Base-by-base conservation (phyloP, 106 monocot species). In the Dendrobium chrysotoxum region DNA sequence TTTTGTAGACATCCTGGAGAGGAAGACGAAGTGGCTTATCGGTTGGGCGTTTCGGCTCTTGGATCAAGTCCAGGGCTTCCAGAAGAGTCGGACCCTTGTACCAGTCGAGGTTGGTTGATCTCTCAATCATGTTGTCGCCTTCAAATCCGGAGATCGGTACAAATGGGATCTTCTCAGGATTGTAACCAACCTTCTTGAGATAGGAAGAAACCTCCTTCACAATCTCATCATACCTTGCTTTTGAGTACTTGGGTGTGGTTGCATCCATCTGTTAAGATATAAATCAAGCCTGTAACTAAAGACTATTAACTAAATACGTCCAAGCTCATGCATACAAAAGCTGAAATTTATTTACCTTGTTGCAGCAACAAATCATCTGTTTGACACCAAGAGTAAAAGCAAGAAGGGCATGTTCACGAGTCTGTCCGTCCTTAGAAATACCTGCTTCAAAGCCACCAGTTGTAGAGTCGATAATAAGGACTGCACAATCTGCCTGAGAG, bases 331-430 rank as follows among this genome's bases (percentile, higher is more conserved):
- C 7, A 1, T 10, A 8, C 8, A 67, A 26, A 67, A 67, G 67
- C 7, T 28, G 10, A 28, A 67, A 25, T 45, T 39, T 38, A 11
- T 4, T 45, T 80, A 80, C 80, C 80, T 81, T 81, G 40, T 81
- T 81, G 57, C 81, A 81, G 81, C 81, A 81, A 20, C 80, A 81
- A 11, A 81, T 81, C 80, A 81, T 81, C 54, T 81, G 80, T 53
- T 81, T 81, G 23, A 81, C 80, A 21, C 80, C 80, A 38, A 81
- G 80, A 74, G 80, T 81, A 53, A 81, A 81, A n/a, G 80, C 80
- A n/a, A 81, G 73, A 15, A 81, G 70, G 18, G 80, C 80, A 40
- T 81, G 80, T 50, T 81, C 80, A 0, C 80, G 46, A 30, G 80
- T 81, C 35, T 81, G 80, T 21, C 80, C 80, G 70, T 81, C 80